Evolutionary conservation across 2,329 filamentous ascomycete genomes (phyloP), one percentile per base, ranked within the genome.

Genomic region (Fusarium sp.): DNA sequence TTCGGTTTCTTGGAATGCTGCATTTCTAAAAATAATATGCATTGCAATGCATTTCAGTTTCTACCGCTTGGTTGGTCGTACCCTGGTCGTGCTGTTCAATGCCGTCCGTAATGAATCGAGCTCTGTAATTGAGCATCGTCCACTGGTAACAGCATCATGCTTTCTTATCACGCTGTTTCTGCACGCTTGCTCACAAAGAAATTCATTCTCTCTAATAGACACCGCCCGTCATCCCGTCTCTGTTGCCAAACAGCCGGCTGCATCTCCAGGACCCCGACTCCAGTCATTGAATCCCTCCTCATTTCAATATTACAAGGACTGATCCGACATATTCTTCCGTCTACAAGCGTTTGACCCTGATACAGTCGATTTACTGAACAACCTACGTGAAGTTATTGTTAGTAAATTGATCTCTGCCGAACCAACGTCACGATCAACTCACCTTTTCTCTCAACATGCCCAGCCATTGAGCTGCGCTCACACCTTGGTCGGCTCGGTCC

Each of bases 401-500:
- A 75, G 68, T 47, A 54, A 40, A 40, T 15, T 47, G 50, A 13
- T 46, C 22, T 45, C 31, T 44, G 22, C 38, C 39, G 14, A 28
- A 24, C 57, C n/a, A 26, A n/a, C 40, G n/a, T 19, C 21, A 21
- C 43, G 13, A 49, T 71, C 54, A 67, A 73, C 76, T 65, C 73
- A 98, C 96, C 93, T 98, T 99, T 85, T 98, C 96, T 81, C 95
- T 88, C 80, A 99, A 82, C 75, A 89, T 90, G 58, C 94, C 94
- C 85, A 98, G 91, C 91, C 94, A 99, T 82, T 98, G 95, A 74
- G 91, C 91, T 76, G 96, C 91, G 78, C 94, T 97, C 82, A 97
- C 91, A 50, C 94, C 92, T 82, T 98, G 94, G 78, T 99, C 96
- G 57, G 95, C 94, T 71, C 95, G 87, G 81, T 99, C 96, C 81